Evolutionary conservation across 1,284 basidiomycete species (phyloP), one percentile per base, ranked within the genome.

Genomic region (Hortiboletus rubellus): DNA sequence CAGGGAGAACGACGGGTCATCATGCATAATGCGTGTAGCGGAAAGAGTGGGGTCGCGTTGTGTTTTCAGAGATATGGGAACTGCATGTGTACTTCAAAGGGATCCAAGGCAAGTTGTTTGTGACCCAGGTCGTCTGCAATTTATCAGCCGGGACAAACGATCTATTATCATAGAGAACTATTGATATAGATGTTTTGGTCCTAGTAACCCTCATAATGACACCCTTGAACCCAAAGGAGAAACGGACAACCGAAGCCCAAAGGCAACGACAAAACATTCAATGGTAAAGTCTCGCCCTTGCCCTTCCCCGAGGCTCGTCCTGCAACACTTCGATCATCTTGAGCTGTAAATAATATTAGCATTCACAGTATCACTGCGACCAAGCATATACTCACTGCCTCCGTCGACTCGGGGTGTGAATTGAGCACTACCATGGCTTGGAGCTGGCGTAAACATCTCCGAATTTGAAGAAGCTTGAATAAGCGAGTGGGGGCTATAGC

Each of bases 81-180:
- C 65, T 92, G 88, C 79, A 95, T 88, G 63, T 92, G 83, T 46
- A 93, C 89, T 83, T 95, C 92, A 70, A 95, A 96, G 0, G 92
- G 89, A 73, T 95, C 93, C 87, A 94, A 59, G 12, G 8, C 11
- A 3, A 33, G 15, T 24, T 38, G 22, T 22, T 22, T 22, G 22
- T 22, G 22, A 22, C 22, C 22, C 22, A 22, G 22, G 22, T 22
- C 2, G 11, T 22, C 22, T 37, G 46, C 15, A 14, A 36, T 7
- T 14, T 3, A 14, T 36, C 22, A 3, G 22, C 22, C 22, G 22
- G 22, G 22, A 27, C 27, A 27, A 27, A 7, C 27, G 6, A 7
- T 7, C 27, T 27, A 27, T 5, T 27, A 27, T 27, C 27, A 5
- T 27, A 27, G 27, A 27, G 27, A 27, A 38, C n/a, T 3, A n/a